These are phyloP conservation scores for Mixia osmundae DNA, from an alignment of 1,284 basidiomycete species.

Conservation along the genomic window DNA sequence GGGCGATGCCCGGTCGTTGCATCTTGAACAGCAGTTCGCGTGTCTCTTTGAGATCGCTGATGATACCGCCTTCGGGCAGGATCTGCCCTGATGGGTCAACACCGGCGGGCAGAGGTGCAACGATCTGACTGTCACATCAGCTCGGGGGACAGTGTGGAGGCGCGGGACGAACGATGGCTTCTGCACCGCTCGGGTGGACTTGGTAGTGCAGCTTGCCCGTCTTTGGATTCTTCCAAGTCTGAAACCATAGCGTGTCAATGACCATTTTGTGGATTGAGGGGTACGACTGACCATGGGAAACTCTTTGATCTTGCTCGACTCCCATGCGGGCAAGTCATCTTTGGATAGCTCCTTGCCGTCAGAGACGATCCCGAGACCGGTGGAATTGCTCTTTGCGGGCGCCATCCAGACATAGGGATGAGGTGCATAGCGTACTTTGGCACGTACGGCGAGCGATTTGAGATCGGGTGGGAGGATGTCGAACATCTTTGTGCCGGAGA, in stretches of 20 bases:
- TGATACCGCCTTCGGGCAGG: slow-evolving; percentile 46
- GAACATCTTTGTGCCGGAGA: slow-evolving; percentile 57
- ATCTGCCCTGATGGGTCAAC: slow-evolving; percentile 29
- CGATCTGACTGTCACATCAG: slow-evolving; percentile 22
- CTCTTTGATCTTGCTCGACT: slow-evolving; percentile 42
- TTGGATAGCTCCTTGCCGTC: slow-evolving; percentile 43
- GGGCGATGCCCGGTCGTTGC: slow-evolving; percentile 51
- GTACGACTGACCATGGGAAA: slow-evolving; percentile 36
- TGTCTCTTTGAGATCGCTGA: slow-evolving; percentile 44
- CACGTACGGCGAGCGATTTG: slow-evolving; percentile 61
- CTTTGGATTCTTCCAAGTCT: slow-evolving; percentile 73
- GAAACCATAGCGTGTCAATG: slow-evolving; percentile 25
- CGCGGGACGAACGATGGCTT: slow-evolving; percentile 33
- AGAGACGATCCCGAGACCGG: slow-evolving; percentile 50
- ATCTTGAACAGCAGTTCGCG: slow-evolving; percentile 49
- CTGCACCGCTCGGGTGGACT: slow-evolving; percentile 20
- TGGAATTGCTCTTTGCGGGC: slow-evolving; percentile 40
- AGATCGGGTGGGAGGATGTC: slow-evolving; percentile 45
- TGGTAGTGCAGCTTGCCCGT: slow-evolving; percentile 52
- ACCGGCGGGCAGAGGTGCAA: slow-evolving; percentile 37
- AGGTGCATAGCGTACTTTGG: slow-evolving; percentile 35
- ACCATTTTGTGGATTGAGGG: neutral
- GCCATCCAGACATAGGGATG: slow-evolving; percentile 61
- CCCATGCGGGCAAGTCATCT: slow-evolving; percentile 45
- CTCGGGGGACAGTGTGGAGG: slow-evolving; percentile 21